Evolutionary conservation across 371 early-diverging fungal genomes (phyloP).

Genomic region (Rhizomucor miehei): DNA sequence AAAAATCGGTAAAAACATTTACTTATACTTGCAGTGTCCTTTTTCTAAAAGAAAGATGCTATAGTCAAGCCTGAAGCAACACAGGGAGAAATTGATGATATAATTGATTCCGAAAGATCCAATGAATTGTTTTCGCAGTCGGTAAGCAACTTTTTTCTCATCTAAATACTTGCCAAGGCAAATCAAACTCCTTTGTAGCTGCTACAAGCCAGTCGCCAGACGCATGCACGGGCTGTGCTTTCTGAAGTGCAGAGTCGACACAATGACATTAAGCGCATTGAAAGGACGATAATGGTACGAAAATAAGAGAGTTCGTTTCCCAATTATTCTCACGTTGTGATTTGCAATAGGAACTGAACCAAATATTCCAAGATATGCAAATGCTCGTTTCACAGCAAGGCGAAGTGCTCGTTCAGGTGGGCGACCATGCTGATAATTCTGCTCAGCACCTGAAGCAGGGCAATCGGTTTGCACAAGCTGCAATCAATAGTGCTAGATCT

Average conservation of each 20-base stretch:
- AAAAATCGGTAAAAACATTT: slow-evolving; percentile 63
- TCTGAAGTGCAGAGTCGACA: slow-evolving; percentile 79
- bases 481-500: slow-evolving; percentile 60
- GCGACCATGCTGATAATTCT: slow-evolving; percentile 56
- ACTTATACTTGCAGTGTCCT: background rate
- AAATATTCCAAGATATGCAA: slow-evolving; percentile 62
- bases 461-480: slow-evolving; percentile 56
- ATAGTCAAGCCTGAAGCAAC: slow-evolving; percentile 77
- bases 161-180: background rate
- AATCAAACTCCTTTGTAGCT: too few relatives aligned
- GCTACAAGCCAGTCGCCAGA: slow-evolving; percentile 62
- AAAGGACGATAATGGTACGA: slow-evolving; percentile 62
- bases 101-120: slow-evolving; percentile 64
- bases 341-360: slow-evolving; percentile 6
- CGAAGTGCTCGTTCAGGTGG: slow-evolving; percentile 66
- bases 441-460: slow-evolving; percentile 66
- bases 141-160: slow-evolving; percentile 26
- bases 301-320: background rate
- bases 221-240: slow-evolving; percentile 70
- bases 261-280: slow-evolving; percentile 78
- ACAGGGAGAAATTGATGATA: slow-evolving; percentile 71
- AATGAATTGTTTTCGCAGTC: slow-evolving; percentile 76
- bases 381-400: slow-evolving; percentile 75
- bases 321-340: background rate
- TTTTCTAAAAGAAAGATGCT: background rate